A percentile compares a stretch with the other conserved stretches of the same genome.
phyloP scores from a whole-genome alignment of 1,284 basidiomycete genomes.

The Cryptococcus neoformans region DNA sequence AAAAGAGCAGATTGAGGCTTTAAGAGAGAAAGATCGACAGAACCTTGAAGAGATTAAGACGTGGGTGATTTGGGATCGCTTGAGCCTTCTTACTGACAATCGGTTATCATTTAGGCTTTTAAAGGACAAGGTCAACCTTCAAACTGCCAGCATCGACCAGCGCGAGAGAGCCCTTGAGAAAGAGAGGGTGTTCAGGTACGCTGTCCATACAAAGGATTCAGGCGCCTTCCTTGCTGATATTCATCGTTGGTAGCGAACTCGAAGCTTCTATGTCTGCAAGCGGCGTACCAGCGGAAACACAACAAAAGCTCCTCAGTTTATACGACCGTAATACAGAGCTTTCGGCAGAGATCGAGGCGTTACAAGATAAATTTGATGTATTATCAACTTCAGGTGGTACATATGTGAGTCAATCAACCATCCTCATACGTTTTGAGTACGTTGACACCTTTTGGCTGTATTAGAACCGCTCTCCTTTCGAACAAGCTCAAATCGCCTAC shows the following conservation, averaged over 20 bases:
- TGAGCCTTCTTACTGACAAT: neutral
- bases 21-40: conserved; percentile 81
- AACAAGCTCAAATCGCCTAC: conserved; percentile 67
- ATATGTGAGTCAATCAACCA: conserved; percentile 7
- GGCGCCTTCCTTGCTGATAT: no score
- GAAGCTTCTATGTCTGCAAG: conserved; percentile 68
- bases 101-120: conserved; percentile 54
- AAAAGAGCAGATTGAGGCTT: conserved; percentile 65
- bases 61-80: conserved; percentile 8
- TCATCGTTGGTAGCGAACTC: conserved; percentile 58
- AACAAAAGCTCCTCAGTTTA: conserved; percentile 66
- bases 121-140: conserved; percentile 86
- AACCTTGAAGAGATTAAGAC: conserved; percentile 85
- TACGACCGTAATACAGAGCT: conserved; percentile 72
- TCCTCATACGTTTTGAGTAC: neutral
- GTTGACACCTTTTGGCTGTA: no score
- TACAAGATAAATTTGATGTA: conserved; percentile 74
- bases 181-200: conserved; percentile 40
- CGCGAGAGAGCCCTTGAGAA: conserved; percentile 77
- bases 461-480: conserved; percentile 57
- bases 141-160: conserved; percentile 79
- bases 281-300: conserved; percentile 75
- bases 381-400: conserved; percentile 41
- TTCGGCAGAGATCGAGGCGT: conserved; percentile 67
- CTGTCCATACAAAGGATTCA: neutral